Evolutionary conservation across 257 asterid species (phyloP).

Genomic region (Fraxinus pennsylvanica): DNA sequence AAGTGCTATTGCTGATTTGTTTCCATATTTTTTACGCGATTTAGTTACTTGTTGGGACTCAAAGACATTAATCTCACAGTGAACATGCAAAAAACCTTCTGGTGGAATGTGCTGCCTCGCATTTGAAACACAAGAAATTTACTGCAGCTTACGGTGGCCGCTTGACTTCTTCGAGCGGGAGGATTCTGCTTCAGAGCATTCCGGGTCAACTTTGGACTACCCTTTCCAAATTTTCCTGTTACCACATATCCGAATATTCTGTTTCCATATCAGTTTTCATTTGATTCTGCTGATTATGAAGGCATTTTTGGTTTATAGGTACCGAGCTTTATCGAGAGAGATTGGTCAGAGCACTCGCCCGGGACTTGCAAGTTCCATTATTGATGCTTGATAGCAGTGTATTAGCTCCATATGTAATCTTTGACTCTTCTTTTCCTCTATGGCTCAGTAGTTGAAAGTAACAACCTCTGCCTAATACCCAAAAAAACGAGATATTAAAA

Average conservation of each 20-base stretch:
- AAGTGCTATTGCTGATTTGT: conserved; percentile 31
- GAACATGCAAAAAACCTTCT: conserved; percentile 70
- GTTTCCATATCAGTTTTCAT: not conserved
- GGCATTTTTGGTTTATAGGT: conserved; percentile 50
- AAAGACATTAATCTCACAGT: conserved; percentile 50
- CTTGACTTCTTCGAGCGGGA: conserved; percentile 82
- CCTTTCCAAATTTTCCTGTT: conserved; percentile 1
- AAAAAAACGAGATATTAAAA: not conserved
- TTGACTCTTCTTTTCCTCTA: conserved; percentile 17
- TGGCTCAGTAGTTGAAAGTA: not conserved
- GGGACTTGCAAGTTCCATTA: conserved; percentile 78
- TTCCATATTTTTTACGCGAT: conserved; percentile 15
- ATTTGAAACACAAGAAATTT: conserved; percentile 71
- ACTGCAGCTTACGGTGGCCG: conserved; percentile 69
- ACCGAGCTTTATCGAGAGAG: conserved; percentile 95
- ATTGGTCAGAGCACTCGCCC: conserved; percentile 92
- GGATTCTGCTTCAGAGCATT: conserved; percentile 81
- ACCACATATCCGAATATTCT: conserved; percentile 12
- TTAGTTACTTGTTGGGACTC: conserved; percentile 33
- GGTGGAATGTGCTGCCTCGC: conserved; percentile 89
- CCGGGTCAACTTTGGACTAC: conserved; percentile 56
- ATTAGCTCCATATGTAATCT: conserved; percentile 89
- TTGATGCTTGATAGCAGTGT: conserved; percentile 85
- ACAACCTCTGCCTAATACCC: not conserved
- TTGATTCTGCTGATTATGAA: conserved; percentile 23